A percentile compares a stretch with the other conserved stretches of the same genome.
These are phyloP conservation scores for Elasticomyces elasticus DNA, from an alignment of 495 filamentous ascomycete genomes.

Conservation along the genomic window DNA sequence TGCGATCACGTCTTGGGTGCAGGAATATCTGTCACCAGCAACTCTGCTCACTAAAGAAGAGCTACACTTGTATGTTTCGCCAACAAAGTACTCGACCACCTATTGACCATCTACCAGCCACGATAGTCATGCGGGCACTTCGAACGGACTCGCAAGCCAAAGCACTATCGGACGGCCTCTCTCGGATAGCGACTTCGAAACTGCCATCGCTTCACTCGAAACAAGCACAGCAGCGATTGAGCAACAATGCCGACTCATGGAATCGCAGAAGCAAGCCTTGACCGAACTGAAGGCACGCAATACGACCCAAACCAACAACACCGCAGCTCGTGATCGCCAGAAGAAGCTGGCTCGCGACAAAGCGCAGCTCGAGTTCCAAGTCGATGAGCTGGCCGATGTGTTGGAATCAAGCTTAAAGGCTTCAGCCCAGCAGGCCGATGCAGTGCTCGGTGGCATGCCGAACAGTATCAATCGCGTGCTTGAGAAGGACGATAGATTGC, in stretches of 20 bases:
- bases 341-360: slow-evolving; percentile 26
- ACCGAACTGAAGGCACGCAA: slow-evolving; percentile 23
- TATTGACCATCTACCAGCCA: not conserved
- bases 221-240: slow-evolving; percentile 30
- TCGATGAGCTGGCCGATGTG: slow-evolving; percentile 24
- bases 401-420: slow-evolving; percentile 19
- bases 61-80: slow-evolving; percentile 23
- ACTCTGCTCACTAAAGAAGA: slow-evolving; percentile 32
- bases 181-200: slow-evolving; percentile 25
- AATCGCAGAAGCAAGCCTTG: slow-evolving; percentile 30
- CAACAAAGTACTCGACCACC: not conserved
- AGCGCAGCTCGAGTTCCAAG: slow-evolving; percentile 25
- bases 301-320: slow-evolving; percentile 1
- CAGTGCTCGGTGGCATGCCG: slow-evolving; percentile 12
- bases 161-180: slow-evolving; percentile 18
- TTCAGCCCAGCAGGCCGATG: slow-evolving; percentile 17
- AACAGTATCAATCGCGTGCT: slow-evolving; percentile 22
- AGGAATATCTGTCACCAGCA: slow-evolving; percentile 25
- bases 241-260: slow-evolving; percentile 28
- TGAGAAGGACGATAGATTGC: slow-evolving; percentile 29
- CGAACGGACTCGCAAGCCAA: slow-evolving; percentile 9
- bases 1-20: slow-evolving; percentile 24
- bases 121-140: not conserved
- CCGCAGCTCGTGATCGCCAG: slow-evolving; percentile 2
- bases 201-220: slow-evolving; percentile 28